These are phyloP conservation scores for Penicillium simplicissimum DNA, from an alignment of 495 filamentous ascomycete species.

Conservation along the genomic window DNA sequence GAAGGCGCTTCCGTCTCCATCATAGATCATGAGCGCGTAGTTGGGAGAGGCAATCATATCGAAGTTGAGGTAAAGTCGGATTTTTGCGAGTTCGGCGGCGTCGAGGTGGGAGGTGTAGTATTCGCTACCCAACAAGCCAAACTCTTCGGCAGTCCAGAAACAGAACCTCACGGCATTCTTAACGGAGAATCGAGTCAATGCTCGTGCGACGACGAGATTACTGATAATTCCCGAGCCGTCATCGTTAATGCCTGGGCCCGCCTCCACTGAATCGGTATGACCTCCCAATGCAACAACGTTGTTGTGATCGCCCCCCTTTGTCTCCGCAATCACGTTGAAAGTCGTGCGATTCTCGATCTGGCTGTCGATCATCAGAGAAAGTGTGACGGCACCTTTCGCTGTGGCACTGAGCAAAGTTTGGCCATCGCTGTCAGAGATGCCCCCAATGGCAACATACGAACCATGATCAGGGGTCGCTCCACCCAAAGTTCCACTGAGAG, in stretches of 20 bases:
- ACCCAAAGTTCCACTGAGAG: slow-evolving; percentile 57
- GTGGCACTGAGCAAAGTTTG: slow-evolving; percentile 44
- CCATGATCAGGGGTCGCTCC: slow-evolving; percentile 46
- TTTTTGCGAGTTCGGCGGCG: slow-evolving; percentile 52
- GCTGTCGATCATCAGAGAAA: slow-evolving; percentile 36
- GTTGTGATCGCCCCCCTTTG: slow-evolving; percentile 62
- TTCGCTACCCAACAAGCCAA: slow-evolving; percentile 63
- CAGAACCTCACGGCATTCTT: slow-evolving; percentile 69
- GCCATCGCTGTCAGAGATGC: slow-evolving; percentile 56
- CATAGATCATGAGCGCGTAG: slow-evolving; percentile 67
- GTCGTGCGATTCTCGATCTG: slow-evolving; percentile 50
- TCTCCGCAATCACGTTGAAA: slow-evolving; percentile 69
- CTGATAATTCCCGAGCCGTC: slow-evolving; percentile 66
- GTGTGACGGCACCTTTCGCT: slow-evolving; percentile 32
- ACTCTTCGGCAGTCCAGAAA: slow-evolving; percentile 70
- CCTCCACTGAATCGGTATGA: slow-evolving; percentile 68
- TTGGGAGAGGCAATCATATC: slow-evolving; percentile 80
- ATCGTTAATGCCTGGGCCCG: slow-evolving; percentile 66
- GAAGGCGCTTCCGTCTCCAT: slow-evolving; percentile 66
- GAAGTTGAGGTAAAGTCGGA: slow-evolving; percentile 72
- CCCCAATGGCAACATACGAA: slow-evolving; percentile 52
- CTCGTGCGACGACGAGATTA: slow-evolving; percentile 62
- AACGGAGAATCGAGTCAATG: slow-evolving; percentile 57
- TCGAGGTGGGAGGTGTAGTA: slow-evolving; percentile 56
- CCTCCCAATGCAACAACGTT: slow-evolving; percentile 65